phyloP scores from a whole-genome alignment of 73 alveolate species.

The Paramecium biaurelia region DNA sequence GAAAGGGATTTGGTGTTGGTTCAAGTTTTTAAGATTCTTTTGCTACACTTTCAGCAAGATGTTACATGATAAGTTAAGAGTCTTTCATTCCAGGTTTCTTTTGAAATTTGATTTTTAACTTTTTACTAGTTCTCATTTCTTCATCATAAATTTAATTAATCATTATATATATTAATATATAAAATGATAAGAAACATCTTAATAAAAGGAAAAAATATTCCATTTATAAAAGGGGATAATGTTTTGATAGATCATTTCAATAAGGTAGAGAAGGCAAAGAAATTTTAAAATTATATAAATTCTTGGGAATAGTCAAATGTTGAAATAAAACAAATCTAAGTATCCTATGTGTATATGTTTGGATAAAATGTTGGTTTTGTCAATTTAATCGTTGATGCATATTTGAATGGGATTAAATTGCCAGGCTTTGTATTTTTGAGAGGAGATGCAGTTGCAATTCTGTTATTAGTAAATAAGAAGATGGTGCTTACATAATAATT shows the following conservation, averaged over 20 bases:
- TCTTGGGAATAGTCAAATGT: conserved; percentile 16
- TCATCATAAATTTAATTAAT: background rate
- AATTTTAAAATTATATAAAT: conserved; percentile 12
- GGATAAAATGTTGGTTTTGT: conserved; percentile 63
- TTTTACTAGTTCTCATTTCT: background rate
- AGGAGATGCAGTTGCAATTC: conserved; percentile 62
- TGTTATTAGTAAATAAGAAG: conserved; percentile 32
- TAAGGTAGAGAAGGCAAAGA: conserved; percentile 25
- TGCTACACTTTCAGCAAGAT: background rate
- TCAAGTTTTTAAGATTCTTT: background rate
- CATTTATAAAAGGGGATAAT: background rate
- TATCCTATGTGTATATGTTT: conserved; percentile 48
- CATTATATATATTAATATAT: background rate
- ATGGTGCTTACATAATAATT: conserved; percentile 47
- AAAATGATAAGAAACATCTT: background rate
- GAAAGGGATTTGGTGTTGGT: background rate
- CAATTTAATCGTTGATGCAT: conserved; percentile 42
- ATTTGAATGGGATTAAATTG: conserved; percentile 30
- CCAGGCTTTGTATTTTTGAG: conserved; percentile 61
- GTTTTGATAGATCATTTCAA: conserved; percentile 13
- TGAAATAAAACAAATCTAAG: background rate
- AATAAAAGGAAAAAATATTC: conserved; percentile 5
- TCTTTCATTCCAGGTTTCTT: conserved; percentile 24
- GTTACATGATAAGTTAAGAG: background rate
- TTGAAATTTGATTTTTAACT: background rate